Evolutionary conservation across 208 protist genomes (phyloP).

Genomic region (Wallacemonas sp.): DNA sequence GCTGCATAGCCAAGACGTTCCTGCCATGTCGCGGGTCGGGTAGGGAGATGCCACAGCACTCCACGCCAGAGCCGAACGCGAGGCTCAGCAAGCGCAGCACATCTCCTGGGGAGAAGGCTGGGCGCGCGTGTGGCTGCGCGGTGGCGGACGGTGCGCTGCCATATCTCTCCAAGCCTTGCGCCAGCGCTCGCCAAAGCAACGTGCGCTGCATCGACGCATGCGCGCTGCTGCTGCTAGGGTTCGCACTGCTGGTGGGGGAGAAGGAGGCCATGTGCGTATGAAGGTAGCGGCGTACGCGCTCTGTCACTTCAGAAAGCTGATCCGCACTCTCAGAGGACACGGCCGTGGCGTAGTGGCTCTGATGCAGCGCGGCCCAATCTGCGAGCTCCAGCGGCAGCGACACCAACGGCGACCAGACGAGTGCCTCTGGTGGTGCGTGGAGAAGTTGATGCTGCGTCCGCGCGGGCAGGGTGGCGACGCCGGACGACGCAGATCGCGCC

Average conservation of each 20-base stretch:
- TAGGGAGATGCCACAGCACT: constrained; percentile 53
- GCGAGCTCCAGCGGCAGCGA: constrained; percentile 30
- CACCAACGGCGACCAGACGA: constrained; percentile 58
- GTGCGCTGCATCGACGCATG: no score
- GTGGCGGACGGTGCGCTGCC: background rate
- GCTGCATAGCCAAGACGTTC: constrained; percentile 56
- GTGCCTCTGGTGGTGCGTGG: constrained; percentile 34
- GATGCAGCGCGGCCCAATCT: constrained; percentile 20
- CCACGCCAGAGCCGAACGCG: constrained; percentile 55
- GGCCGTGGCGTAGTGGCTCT: constrained; percentile 6
- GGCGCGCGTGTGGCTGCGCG: no score
- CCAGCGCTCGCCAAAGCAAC: no score
- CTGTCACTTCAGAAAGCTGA: constrained; percentile 1
- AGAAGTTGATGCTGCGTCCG: constrained; percentile 48
- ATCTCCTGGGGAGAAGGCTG: background rate
- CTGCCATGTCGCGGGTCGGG: constrained; percentile 38
- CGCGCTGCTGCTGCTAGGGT: no score
- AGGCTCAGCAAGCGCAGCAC: constrained; percentile 27
- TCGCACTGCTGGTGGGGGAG: no score
- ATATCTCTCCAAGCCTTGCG: background rate
- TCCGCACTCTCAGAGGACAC: no score
- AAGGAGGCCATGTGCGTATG: background rate
- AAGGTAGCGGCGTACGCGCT: constrained; percentile 1
- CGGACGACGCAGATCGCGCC: background rate
- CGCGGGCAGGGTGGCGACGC: constrained; percentile 43